Evolutionary conservation across 202 grass and related monocot genomes (phyloP), one percentile per base, ranked within the genome.

Genomic region (Zoysia matrella): DNA sequence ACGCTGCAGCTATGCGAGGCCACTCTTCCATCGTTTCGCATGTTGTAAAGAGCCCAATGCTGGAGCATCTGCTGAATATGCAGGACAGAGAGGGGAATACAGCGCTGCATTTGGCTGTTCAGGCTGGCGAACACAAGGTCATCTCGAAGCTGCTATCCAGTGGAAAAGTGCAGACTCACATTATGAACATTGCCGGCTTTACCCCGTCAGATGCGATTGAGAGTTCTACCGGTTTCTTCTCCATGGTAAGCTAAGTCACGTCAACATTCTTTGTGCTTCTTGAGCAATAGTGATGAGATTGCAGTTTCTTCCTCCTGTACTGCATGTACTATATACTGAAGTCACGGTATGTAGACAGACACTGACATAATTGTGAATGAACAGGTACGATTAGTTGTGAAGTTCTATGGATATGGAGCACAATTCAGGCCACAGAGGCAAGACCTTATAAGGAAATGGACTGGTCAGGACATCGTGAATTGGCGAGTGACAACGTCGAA

Each of bases 41-140:
- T 39, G 65, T 36, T 2, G 15, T 16, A 2, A 83, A 83, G 3
- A 52, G 12, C 44, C 11, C 6, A 2, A 60, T 78, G 73, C 60
- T 83, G 1, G 43, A 83, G 11, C 40, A 72, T 58, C 30, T 82
- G 12, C 1, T 87, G 51, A 87, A 82, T 40, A 9, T 2, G 3
- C 85, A 82, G 8, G 79, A 87, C 11, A 57, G 1, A 5, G 73
- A 82, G 6, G 79, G 79, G 5, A 87, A 87, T 6, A 87, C 73
- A 3, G 11, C 73, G 4, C 7, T 87, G 0, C 85, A 87, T 82
- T 66, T 87, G 30, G 79, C 85, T 2, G 58, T 87, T 30, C 22
- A 2, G 1, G 85, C 79, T 16, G 79, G 66, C 7, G 58, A 87
- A n/a, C 47, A 45, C 65, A 72, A 11, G 0, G 58, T 51, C 2